Base-by-base conservation (phyloP, 208 protist genomes). In the Borovskyia barvae region DNA sequence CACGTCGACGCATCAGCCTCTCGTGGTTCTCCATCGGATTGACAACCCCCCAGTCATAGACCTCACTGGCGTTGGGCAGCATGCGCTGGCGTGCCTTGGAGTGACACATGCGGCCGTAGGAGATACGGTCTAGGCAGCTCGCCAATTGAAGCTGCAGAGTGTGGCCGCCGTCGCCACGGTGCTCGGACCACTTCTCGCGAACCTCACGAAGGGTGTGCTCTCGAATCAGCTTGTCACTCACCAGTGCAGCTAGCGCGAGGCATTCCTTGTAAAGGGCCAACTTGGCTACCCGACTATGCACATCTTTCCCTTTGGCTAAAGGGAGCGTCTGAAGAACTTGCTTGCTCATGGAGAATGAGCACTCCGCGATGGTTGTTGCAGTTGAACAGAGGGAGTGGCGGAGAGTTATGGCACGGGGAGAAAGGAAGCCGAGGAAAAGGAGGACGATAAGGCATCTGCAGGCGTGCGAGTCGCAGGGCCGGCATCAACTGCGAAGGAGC, bases 221-320 rank as follows among this genome's bases (percentile, higher is more conserved):
- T 0, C 80, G 84, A n/a, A 86, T 60, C 2, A 90, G 61, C 14
- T 69, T 68, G 61, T 95, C 85, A 2, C 75, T 33, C 20, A 95
- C 74, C 12, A 82, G 67, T 19, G 60, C 59, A 9, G 78, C 90
- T 5, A 95, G 69, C 2, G 85, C 86, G 15, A 95, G 71, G 46
- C 90, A 95, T 52, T 95, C 85, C 59, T 93, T 93, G 62, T 93
- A 95, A 2, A 95, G 64, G 0, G 74, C 81, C 20, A 93, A 53
- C 56, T 95, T 95, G 1, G 86, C 90, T 0, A 66, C 59, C 6
- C 84, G 68, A 62, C 70, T 93, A 50, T 95, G 77, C 22, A 93
- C 73, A 41, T 89, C 90, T 36, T 81, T 87, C 3, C 90, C 90
- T 53, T 92, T 93, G 5, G 90, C 90, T 15, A 95, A 39, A 0